Evolutionary conservation across 352 stramenopile species (phyloP).

Genomic region (Pythium pyrilobum): DNA sequence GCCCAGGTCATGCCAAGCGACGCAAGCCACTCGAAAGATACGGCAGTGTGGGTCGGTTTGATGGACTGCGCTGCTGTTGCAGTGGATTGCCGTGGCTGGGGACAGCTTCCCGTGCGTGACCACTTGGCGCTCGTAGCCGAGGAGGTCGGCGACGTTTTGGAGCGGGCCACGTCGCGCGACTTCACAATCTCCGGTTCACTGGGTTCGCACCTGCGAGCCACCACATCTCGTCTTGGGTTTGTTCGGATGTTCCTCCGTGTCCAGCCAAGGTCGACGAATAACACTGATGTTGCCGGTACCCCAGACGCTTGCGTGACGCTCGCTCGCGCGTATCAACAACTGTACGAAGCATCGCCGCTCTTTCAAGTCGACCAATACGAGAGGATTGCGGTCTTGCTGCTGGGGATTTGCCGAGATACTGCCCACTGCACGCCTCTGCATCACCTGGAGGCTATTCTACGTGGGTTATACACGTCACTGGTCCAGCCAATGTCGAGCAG

Average conservation of each 20-base stretch:
- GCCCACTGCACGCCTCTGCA: too few relatives aligned
- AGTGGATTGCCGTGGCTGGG: constrained; percentile 3
- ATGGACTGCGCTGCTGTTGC: background rate
- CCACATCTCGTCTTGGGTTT: background rate
- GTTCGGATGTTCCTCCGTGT: background rate
- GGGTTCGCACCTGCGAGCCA: too few relatives aligned
- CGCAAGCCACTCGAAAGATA: background rate
- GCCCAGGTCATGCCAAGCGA: background rate
- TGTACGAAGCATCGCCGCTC: background rate
- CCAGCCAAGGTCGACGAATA: background rate
- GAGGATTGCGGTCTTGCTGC: too few relatives aligned
- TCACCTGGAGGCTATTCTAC: too few relatives aligned
- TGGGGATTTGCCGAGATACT: too few relatives aligned
- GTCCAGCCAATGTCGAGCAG: too few relatives aligned
- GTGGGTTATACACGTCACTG: too few relatives aligned
- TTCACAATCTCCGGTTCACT: too few relatives aligned
- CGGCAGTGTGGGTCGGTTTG: background rate
- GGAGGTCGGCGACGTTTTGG: background rate
- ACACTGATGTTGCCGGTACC: background rate
- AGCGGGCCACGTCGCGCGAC: too few relatives aligned
- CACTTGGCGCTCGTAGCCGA: background rate
- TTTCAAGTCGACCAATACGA: background rate
- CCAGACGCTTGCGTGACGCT: background rate
- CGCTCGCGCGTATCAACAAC: background rate
- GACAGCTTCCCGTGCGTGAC: background rate